These are phyloP conservation scores for Colletotrichum sansevieriae DNA, from an alignment of 2,329 filamentous ascomycete genomes.

Conservation along the genomic window DNA sequence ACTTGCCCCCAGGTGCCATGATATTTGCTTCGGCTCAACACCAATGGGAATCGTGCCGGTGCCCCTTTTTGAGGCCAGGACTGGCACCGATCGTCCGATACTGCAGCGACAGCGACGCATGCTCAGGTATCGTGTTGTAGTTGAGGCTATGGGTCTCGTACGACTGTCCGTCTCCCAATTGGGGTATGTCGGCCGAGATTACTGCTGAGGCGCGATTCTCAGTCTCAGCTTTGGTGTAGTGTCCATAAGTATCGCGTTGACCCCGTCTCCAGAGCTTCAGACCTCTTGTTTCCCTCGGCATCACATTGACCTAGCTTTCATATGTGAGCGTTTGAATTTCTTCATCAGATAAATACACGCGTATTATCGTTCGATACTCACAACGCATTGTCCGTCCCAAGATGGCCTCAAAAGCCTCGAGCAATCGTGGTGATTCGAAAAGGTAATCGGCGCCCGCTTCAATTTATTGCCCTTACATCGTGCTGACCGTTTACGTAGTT, in stretches of 20 bases:
- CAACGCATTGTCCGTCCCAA: not conserved
- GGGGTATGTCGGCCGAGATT: constrained; percentile 13
- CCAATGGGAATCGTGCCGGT: constrained; percentile 12
- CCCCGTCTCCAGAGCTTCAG: not conserved
- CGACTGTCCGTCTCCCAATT: constrained; percentile 7
- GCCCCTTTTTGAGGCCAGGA: not conserved
- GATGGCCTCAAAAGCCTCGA: not conserved
- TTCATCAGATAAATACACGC: not conserved
- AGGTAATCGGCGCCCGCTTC: not conserved
- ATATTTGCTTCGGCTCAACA: constrained; percentile 2
- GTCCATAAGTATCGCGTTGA: constrained; percentile 7
- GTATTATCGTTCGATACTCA: not conserved
- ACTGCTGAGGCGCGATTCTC: not conserved
- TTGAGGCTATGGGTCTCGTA: constrained; percentile 4
- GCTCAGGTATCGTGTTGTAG: not conserved
- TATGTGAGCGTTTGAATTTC: not conserved
- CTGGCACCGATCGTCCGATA: constrained; percentile 9
- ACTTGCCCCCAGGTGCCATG: not conserved
- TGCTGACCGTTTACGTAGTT: not conserved
- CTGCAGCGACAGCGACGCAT: not conserved
- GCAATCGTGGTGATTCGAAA: not conserved
- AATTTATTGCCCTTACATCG: not conserved
- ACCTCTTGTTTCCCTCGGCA: not conserved
- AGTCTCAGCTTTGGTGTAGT: not conserved
- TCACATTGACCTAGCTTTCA: not conserved